Conservation (phyloP, 2,329 filamentous ascomycete species). For the Ophiosphaerella narmari region DNA sequence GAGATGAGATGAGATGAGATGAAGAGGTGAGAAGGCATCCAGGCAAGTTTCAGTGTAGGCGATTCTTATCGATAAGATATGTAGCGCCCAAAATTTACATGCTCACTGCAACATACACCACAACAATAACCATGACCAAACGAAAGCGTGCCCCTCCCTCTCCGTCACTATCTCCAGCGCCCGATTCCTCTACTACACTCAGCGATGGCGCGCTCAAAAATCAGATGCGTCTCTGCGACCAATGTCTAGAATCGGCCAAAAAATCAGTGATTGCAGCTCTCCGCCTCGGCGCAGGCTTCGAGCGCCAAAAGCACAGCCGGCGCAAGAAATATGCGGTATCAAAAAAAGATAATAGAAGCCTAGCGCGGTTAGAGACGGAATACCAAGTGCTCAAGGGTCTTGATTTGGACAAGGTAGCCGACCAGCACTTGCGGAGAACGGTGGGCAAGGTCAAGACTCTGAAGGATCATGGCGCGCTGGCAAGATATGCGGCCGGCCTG, state of each 20-base stretch:
- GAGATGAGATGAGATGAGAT: no score
- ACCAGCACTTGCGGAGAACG: conserved; percentile 61
- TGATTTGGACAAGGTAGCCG: conserved; percentile 55
- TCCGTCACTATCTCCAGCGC: conserved; percentile 8
- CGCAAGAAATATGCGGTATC: conserved; percentile 61
- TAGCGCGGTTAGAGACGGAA: conserved; percentile 66
- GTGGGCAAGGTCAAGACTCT: conserved; percentile 63
- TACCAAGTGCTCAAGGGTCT: conserved; percentile 63
- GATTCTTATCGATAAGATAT: conserved; percentile 13
- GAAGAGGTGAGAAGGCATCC: no score
- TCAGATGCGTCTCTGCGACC: conserved; percentile 36
- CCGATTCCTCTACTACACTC: neutral
- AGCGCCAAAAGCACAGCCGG: conserved; percentile 73
- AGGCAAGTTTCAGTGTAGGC: no score
- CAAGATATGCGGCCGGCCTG: conserved; percentile 41
- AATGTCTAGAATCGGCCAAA: conserved; percentile 58
- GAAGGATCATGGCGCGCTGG: conserved; percentile 55
- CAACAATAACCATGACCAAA: conserved; percentile 35
- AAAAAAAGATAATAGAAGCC: conserved; percentile 53
- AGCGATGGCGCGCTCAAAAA: conserved; percentile 12
- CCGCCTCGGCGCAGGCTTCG: conserved; percentile 74
- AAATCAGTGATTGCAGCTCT: conserved; percentile 67
- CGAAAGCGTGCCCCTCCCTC: conserved; percentile 36
- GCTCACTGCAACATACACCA: neutral
- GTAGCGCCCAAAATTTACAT: conserved; percentile 14